phyloP scores from a whole-genome alignment of 2,329 filamentous ascomycete species.

The Teratosphaeria nubilosa region DNA sequence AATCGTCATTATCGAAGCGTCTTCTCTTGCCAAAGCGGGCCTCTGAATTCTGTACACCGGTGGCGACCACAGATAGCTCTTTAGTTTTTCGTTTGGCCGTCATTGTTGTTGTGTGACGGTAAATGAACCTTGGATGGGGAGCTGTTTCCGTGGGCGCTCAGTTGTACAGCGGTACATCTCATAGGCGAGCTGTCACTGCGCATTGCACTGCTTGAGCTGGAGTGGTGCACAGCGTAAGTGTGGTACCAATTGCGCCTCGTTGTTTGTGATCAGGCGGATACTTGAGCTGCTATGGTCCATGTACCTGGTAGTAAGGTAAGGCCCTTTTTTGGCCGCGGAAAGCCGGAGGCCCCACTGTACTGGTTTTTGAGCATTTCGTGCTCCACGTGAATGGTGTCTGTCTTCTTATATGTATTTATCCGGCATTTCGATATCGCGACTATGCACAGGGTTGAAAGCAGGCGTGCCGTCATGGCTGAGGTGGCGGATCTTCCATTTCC shows the following conservation, averaged over 20 bases:
- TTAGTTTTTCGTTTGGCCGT: constrained; percentile 12
- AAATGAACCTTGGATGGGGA: not conserved
- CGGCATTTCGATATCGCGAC: not conserved
- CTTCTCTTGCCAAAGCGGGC: constrained; percentile 18
- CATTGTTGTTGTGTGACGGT: not conserved
- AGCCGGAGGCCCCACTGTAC: not conserved
- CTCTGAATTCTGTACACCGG: constrained; percentile 14
- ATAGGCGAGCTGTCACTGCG: not conserved
- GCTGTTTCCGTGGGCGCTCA: not conserved
- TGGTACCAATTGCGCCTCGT: not conserved
- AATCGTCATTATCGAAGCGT: constrained; percentile 12
- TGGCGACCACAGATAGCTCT: constrained; percentile 14
- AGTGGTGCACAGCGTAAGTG: not conserved
- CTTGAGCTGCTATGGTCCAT: not conserved
- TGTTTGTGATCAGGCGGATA: not conserved
- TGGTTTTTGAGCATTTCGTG: not conserved
- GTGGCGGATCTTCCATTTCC: not conserved
- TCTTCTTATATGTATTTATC: not conserved
- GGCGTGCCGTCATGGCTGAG: not conserved
- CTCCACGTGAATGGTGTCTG: not conserved
- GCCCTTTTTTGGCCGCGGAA: not conserved
- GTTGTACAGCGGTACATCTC: not conserved
- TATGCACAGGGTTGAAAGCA: not conserved
- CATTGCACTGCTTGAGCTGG: not conserved
- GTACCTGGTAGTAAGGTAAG: not conserved